Evolutionary conservation across 352 stramenopile genomes (phyloP).

Genomic region (Pythium sukuiense): DNA sequence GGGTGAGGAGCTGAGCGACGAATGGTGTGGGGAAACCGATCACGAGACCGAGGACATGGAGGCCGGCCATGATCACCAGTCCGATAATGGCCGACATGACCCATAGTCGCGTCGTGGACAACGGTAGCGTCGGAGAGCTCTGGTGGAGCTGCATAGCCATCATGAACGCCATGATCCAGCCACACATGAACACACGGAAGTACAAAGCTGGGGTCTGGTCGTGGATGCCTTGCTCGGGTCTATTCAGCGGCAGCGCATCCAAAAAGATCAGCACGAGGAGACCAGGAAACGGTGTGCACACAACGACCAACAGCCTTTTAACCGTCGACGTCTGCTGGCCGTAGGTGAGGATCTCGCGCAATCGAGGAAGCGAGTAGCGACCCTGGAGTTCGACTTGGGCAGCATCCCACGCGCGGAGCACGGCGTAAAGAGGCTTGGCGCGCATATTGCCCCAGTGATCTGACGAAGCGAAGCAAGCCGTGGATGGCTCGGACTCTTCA

Average conservation of each 20-base stretch:
- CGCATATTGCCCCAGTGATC: too few species aligned
- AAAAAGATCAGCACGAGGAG: neutral
- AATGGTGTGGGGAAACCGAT: slow-evolving; percentile 13
- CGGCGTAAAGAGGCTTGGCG: neutral
- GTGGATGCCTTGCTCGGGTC: neutral
- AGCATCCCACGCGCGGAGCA: neutral
- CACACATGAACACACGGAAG: neutral
- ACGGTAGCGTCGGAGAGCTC: neutral
- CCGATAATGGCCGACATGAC: neutral
- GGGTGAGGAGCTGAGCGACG: neutral
- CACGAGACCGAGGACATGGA: neutral
- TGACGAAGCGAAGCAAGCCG: too few species aligned
- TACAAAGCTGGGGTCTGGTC: neutral
- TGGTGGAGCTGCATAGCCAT: slow-evolving; percentile 2
- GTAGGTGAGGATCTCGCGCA: neutral
- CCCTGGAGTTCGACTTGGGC: neutral
- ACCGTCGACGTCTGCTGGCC: neutral
- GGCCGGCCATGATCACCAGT: neutral
- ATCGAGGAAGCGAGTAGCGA: neutral
- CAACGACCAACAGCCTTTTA: neutral
- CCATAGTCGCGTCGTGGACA: neutral
- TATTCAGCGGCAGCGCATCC: slow-evolving; percentile 4
- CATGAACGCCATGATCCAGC: slow-evolving; percentile 6
- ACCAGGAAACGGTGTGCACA: neutral
- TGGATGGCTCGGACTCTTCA: too few species aligned